Conservation (phyloP, 2,329 filamentous ascomycete species). For the Talaromyces amestolkiae region DNA sequence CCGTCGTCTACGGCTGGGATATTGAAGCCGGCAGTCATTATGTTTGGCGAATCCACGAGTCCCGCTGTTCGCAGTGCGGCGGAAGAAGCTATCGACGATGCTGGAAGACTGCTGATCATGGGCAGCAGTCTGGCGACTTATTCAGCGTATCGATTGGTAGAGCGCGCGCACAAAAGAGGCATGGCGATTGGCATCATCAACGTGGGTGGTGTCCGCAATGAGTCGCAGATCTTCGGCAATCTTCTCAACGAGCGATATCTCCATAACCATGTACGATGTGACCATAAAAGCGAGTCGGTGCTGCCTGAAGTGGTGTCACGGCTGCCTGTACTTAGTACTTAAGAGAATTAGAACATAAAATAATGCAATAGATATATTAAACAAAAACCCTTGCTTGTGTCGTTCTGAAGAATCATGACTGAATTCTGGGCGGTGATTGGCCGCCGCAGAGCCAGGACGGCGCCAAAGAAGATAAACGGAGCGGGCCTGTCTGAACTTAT, state of each 20-base stretch:
- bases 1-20: slow-evolving; percentile 68
- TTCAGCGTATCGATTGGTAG: slow-evolving; percentile 87
- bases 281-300: slow-evolving; percentile 41
- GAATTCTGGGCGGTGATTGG: neutral
- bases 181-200: slow-evolving; percentile 89
- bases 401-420: neutral
- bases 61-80: slow-evolving; percentile 68
- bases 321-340: slow-evolving; percentile 20
- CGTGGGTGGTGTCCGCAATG: slow-evolving; percentile 55
- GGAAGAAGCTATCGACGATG: slow-evolving; percentile 74
- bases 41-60: slow-evolving; percentile 91
- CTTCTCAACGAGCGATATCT: slow-evolving; percentile 26
- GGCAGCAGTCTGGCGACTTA: slow-evolving; percentile 93
- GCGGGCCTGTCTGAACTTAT: slow-evolving; percentile 4
- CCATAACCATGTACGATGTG: slow-evolving; percentile 41
- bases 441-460: neutral
- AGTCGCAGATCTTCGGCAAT: slow-evolving; percentile 40
- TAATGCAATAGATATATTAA: neutral
- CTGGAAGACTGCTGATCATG: slow-evolving; percentile 71
- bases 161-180: slow-evolving; percentile 73
- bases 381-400: neutral
- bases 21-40: slow-evolving; percentile 87
- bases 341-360: neutral
- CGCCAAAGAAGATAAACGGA: slow-evolving; percentile 5
- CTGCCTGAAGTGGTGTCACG: slow-evolving; percentile 40